Base-by-base conservation (phyloP, 768 basidiomycete species). In the Phylloporus rhodoxanthus region DNA sequence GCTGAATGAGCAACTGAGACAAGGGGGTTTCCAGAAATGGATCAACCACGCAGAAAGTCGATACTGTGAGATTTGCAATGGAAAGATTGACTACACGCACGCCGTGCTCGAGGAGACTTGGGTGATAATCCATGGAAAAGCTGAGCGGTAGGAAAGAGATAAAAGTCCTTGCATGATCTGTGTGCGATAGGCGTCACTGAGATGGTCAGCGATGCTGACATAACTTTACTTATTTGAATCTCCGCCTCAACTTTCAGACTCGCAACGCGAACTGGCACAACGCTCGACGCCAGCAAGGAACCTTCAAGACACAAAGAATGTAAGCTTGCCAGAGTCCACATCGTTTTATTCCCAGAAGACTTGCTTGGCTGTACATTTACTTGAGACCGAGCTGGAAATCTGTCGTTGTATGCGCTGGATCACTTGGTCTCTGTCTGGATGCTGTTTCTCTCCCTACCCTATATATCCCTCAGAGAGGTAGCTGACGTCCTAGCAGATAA, bases 401-500 rank as follows among this genome's bases (percentile, higher is more conserved):
- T 28, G 19, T 20, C 26, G 17, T 47, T 38, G n/a, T 28, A 17
- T 5, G 29, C 17, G 47, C 23, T 56, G 62, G 61, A 63, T 63
- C 37, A 4, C 43, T 29, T 4, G n/a, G 4, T 9, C n/a, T 37
- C 28, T 8, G 5, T 38, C 9, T 38, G 51, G 61, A 62, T 63
- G 8, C 29, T 21, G 8, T 10, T 30, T 33, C 19, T 14, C 43
- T 44, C 30, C 43, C 2, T 43, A 17, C 19, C 10, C 13, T 25
- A 11, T 30, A 37, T 21, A 23, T 30, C 40, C 29, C 21, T 30
- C 29, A 2, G 10, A 47, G 50, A 8, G 28, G 21, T 32, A 45
- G 26, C 57, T 67, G 30, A 69, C 38, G 34, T 20, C 30, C 52
- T 48, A 50, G 17, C 64, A 82, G 81, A 79, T 76, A 69, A 72